These are phyloP conservation scores for Pyrenochaeta sp. DNA, from an alignment of 2,329 filamentous ascomycete species.

Conservation along the genomic window DNA sequence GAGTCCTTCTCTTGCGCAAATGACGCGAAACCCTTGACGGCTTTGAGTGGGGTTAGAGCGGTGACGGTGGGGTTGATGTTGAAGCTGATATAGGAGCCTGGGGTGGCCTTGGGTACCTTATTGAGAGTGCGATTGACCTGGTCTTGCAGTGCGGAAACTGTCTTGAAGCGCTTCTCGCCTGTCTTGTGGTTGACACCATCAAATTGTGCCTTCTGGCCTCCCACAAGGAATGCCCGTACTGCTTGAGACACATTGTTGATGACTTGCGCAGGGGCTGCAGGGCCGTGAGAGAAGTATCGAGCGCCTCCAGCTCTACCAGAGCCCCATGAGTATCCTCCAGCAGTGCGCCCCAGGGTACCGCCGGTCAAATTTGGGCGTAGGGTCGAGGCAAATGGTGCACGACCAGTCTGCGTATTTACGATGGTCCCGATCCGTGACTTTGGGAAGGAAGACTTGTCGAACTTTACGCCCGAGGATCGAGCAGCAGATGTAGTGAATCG, in stretches of 20 bases:
- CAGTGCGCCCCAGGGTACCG: slow-evolving; percentile 81
- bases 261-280: slow-evolving; percentile 86
- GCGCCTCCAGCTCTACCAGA: slow-evolving; percentile 74
- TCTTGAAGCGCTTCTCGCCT: slow-evolving; percentile 81
- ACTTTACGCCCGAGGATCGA: slow-evolving; percentile 51
- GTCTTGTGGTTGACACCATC: slow-evolving; percentile 74
- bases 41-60: slow-evolving; percentile 77
- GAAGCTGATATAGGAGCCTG: slow-evolving; percentile 90
- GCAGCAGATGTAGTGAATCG: slow-evolving; percentile 62
- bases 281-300: slow-evolving; percentile 89
- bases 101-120: slow-evolving; percentile 62
- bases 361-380: slow-evolving; percentile 93
- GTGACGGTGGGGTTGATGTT: slow-evolving; percentile 88
- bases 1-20: slow-evolving; percentile 59
- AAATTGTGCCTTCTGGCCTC: slow-evolving; percentile 86
- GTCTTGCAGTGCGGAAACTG: slow-evolving; percentile 78
- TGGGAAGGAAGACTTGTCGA: slow-evolving; percentile 62
- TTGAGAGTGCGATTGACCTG: slow-evolving; percentile 74
- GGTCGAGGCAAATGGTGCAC: slow-evolving; percentile 86
- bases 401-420: slow-evolving; percentile 71
- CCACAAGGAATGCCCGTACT: slow-evolving; percentile 90
- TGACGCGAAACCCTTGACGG: slow-evolving; percentile 62
- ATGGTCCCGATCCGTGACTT: slow-evolving; percentile 65
- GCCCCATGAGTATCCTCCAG: slow-evolving; percentile 86
- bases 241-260: slow-evolving; percentile 95